Evolutionary conservation across 306 rosid species (phyloP), one percentile per base, ranked within the genome.

Genomic region (Lotus japonicus): DNA sequence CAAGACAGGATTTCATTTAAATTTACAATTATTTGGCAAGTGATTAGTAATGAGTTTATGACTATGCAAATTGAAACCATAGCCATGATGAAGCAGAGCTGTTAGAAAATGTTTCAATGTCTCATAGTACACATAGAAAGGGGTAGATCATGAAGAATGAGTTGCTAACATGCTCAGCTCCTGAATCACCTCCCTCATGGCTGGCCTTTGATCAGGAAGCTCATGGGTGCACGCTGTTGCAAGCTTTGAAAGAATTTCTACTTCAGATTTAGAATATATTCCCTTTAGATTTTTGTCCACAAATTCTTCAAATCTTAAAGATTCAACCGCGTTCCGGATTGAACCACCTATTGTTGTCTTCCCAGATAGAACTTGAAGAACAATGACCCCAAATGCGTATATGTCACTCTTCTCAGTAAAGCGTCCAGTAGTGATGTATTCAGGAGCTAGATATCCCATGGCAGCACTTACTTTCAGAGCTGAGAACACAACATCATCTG

Each of bases 401-500:
- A 89, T 39, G 62, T 92, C 97, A 66, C 95, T 92, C 67, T 89
- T 89, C 78, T 87, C 88, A 0, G 97, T 89, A 59, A 92, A 92
- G 7, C 92, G 91, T 49, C 97, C 97, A 2, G 96, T 89, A 2
- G 84, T 89, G 16, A 92, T 73, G 75, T 92, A 92, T 65, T 92
- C 97, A 0, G 96, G 96, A 48, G 97, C 97, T 7, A 92, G 83
- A 77, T 89, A 92, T 75, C 97, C 97, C 97, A 89, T 87, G 38
- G 97, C 96, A 44, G 97, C 97, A 70, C 97, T 92, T 4, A 70
- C 77, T 83, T 92, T 92, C 7, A 92, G 86, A 46, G 90, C 84
- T 7, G 92, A 89, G 84, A 85, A 92, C 53, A 89, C 86, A 53
- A 84, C 80, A 69, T 92, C 97, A 38, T 92, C 95, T 13, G 92